Evolutionary conservation across 306 rosid genomes (phyloP).

Genomic region (Trichosanthes cucumerina): DNA sequence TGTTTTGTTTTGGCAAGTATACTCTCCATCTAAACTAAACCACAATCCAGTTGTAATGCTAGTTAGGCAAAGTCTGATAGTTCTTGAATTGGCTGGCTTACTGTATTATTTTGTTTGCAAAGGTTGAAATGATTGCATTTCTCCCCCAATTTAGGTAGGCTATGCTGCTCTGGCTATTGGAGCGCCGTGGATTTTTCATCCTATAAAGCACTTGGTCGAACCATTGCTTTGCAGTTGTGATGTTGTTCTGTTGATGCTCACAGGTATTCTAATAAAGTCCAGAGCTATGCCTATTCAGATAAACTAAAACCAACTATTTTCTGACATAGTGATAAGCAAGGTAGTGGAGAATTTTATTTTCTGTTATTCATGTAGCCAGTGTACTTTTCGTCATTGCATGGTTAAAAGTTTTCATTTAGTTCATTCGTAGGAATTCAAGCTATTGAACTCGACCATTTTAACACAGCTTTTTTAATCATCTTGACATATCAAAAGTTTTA

Average conservation of each 20-base stretch:
- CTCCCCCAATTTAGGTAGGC: constrained; percentile 52
- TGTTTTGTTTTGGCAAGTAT: constrained; percentile 58
- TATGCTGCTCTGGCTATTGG: constrained; percentile 61
- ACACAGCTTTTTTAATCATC: background rate
- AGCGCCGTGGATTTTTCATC: constrained; percentile 65
- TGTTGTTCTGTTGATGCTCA: constrained; percentile 62
- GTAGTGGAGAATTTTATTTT: background rate
- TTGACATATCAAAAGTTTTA: background rate
- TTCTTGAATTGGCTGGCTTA: background rate
- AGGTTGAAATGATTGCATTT: constrained; percentile 5
- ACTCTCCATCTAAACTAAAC: background rate
- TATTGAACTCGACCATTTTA: background rate
- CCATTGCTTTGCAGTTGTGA: constrained; percentile 79
- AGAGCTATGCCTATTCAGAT: background rate
- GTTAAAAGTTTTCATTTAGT: background rate
- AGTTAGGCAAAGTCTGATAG: background rate
- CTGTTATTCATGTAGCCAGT: background rate
- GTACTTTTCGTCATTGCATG: background rate
- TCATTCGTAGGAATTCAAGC: background rate
- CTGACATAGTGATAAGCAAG: background rate
- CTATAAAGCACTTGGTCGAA: constrained; percentile 28
- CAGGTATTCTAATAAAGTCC: constrained; percentile 39
- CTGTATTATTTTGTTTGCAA: background rate
- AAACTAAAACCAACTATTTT: background rate
- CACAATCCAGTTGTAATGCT: background rate